Conservation (phyloP, 495 filamentous ascomycete genomes). For the Neurospora africana region DNA sequence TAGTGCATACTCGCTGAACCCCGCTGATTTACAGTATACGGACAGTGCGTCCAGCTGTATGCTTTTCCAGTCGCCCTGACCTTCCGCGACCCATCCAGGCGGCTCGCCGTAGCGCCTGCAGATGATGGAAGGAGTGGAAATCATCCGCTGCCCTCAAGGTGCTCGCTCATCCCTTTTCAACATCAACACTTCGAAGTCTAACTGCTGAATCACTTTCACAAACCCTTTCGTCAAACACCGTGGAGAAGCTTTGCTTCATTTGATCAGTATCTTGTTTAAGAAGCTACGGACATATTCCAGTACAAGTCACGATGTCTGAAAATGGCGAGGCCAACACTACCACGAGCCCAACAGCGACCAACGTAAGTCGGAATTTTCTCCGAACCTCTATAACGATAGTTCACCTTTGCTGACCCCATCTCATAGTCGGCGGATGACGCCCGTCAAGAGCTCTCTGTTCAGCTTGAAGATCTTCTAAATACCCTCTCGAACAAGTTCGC, state of each 20-base stretch:
- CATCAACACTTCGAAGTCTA: background rate
- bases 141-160: background rate
- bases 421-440: constrained; percentile 27
- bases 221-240: background rate
- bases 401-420: background rate
- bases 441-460: constrained; percentile 56
- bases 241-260: background rate
- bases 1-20: background rate
- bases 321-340: constrained; percentile 15
- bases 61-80: background rate
- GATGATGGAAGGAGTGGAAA: background rate
- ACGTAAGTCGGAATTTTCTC: constrained; percentile 14
- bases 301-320: constrained; percentile 16
- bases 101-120: background rate
- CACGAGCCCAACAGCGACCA: constrained; percentile 18
- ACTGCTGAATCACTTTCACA: background rate
- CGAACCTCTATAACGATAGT: background rate
- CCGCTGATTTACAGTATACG: background rate
- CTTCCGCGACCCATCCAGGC: background rate
- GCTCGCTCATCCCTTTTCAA: background rate
- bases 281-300: background rate
- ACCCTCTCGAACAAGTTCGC: constrained; percentile 77
- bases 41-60: background rate
- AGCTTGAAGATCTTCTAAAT: constrained; percentile 77
- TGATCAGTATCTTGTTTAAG: background rate